Percentiles rank a stretch among this genome's conserved stretches.
phyloP scores from a whole-genome alignment of 208 protist species.

The Trichomonas gallinae region DNA sequence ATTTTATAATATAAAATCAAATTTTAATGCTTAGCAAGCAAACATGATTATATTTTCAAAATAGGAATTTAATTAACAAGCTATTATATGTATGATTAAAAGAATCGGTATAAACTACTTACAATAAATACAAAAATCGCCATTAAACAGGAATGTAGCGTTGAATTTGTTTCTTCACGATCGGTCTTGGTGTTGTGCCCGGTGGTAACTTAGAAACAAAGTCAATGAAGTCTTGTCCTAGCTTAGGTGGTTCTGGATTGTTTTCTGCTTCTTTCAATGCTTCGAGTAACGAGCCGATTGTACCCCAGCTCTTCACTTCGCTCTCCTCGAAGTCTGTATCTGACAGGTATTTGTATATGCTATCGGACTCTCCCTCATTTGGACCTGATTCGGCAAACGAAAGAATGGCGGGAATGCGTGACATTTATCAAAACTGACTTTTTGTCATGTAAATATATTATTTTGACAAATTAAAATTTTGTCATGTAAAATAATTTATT shows the following conservation, averaged over 20 bases:
- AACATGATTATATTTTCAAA: too few species aligned
- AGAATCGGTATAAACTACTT: not conserved
- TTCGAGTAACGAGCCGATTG: not conserved
- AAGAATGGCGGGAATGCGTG: not conserved
- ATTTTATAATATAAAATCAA: too few species aligned
- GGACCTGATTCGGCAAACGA: not conserved
- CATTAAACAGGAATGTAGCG: not conserved
- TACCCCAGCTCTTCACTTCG: constrained; percentile 4
- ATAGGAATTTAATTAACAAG: not conserved
- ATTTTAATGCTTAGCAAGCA: too few species aligned
- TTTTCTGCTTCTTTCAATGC: not conserved
- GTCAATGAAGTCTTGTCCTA: not conserved
- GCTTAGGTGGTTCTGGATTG: not conserved
- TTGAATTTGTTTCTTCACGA: not conserved
- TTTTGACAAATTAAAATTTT: too few species aligned
- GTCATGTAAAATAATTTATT: too few species aligned
- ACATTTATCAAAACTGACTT: not conserved
- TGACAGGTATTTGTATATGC: not conserved
- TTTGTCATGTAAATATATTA: too few species aligned
- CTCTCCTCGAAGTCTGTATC: not conserved
- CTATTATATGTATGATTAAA: not conserved
- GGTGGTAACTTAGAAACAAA: constrained; percentile 1
- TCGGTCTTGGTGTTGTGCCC: not conserved
- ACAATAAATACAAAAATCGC: not conserved
- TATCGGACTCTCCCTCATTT: not conserved